These are phyloP conservation scores for Thielaviopsis musarum DNA, from an alignment of 2,329 filamentous ascomycete species.

Conservation along the genomic window DNA sequence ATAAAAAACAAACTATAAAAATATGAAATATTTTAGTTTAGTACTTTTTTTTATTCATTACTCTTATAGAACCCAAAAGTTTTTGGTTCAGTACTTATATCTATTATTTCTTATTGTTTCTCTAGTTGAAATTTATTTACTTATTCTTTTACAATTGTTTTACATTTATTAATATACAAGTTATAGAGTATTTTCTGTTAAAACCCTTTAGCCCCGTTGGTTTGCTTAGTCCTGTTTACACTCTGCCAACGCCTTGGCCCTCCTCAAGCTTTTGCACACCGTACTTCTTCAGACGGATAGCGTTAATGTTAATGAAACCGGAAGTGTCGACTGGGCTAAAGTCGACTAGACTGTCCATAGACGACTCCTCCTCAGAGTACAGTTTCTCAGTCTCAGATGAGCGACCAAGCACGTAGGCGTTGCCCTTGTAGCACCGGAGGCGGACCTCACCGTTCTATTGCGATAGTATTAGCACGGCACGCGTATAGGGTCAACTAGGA, in stretches of 20 bases:
- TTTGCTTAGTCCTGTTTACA: background rate
- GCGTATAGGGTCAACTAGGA: background rate
- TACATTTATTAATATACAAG: no score
- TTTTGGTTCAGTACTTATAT: no score
- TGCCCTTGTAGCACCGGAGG: conserved; percentile 29
- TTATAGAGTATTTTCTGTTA: no score
- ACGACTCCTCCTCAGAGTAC: conserved; percentile 31
- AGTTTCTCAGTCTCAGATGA: conserved; percentile 30
- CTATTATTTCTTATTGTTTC: no score
- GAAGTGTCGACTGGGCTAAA: conserved; percentile 26
- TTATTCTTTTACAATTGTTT: no score
- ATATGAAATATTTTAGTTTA: no score
- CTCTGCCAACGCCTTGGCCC: conserved; percentile 16
- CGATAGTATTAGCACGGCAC: background rate
- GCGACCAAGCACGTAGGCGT: conserved; percentile 29
- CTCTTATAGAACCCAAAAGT: no score
- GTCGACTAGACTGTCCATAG: conserved; percentile 32
- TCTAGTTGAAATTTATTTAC: no score
- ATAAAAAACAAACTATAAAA: no score
- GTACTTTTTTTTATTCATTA: no score
- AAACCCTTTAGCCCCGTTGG: no score
- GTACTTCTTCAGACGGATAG: conserved; percentile 42
- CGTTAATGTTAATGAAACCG: conserved; percentile 51
- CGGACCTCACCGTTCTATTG: conserved; percentile 21
- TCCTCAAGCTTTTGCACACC: conserved; percentile 19